A percentile compares a stretch with the other conserved stretches of the same genome.
Conservation (phyloP, 202 grass and related monocot genomes). For the Musa balbisiana region DNA sequence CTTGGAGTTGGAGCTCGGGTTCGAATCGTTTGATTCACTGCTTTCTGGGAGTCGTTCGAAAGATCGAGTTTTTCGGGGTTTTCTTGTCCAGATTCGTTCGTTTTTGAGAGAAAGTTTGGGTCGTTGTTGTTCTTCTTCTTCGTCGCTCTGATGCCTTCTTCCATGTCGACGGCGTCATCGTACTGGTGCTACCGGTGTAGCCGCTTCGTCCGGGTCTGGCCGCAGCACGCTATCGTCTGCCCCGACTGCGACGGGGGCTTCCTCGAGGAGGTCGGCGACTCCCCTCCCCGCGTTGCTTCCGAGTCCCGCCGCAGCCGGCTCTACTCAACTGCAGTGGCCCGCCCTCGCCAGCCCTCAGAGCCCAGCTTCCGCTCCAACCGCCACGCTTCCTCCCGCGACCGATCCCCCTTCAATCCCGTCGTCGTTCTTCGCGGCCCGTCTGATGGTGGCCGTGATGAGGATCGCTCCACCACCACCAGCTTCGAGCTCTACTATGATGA, state of each 20-base stretch:
- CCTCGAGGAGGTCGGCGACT: neutral
- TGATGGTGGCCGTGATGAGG: neutral
- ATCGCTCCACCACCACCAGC: neutral
- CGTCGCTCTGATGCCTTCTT: neutral
- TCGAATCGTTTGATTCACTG: too few species aligned
- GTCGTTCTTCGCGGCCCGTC: neutral
- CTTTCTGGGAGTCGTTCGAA: neutral
- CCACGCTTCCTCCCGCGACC: neutral
- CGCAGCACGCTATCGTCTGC: neutral
- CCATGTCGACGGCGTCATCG: neutral
- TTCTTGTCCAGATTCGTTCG: neutral
- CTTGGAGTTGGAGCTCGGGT: neutral
- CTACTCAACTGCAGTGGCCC: neutral
- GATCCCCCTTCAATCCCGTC: slow-evolving; percentile 1
- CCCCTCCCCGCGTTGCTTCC: neutral
- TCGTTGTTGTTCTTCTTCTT: neutral
- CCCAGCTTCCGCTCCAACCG: neutral
- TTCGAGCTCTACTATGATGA: neutral
- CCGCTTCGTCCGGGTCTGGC: neutral
- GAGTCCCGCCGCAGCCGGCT: neutral
- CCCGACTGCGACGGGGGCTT: neutral
- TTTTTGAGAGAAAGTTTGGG: neutral
- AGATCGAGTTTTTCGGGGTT: neutral
- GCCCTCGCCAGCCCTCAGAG: neutral
- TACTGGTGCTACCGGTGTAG: slow-evolving; percentile 12